Percentiles rank a stretch among this genome's conserved stretches.
Conservation (phyloP, 345 rosid species). For the Syzygium oleosum region DNA sequence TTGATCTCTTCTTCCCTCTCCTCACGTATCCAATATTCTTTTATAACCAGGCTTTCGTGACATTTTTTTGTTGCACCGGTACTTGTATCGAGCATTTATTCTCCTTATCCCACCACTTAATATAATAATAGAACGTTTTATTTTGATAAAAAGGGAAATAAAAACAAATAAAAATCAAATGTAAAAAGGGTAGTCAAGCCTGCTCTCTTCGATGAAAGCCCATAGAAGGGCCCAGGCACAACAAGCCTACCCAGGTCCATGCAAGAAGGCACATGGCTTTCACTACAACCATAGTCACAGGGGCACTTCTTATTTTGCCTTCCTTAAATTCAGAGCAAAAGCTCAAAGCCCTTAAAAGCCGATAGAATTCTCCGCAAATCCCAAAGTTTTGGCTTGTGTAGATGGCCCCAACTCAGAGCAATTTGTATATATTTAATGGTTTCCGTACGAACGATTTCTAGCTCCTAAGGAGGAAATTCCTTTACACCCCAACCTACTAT, state of each 20-base stretch:
- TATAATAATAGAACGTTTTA: not conserved
- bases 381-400: not conserved
- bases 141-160: not conserved
- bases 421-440: not conserved
- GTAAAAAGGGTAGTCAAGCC: not conserved
- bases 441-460: not conserved
- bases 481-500: not conserved
- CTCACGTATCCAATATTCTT: not conserved
- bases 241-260: not conserved
- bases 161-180: not conserved
- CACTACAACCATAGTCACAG: not conserved
- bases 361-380: not conserved
- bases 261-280: not conserved
- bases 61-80: not conserved
- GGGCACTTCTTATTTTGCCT: not conserved
- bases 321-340: not conserved
- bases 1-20: not conserved
- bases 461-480: not conserved
- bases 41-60: not conserved
- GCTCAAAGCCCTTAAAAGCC: not conserved
- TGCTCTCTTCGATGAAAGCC: constrained; percentile 1
- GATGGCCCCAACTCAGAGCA: not conserved
- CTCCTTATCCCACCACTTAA: not conserved
- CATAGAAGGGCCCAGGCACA: not conserved
- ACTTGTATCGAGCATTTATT: not conserved